phyloP scores from a whole-genome alignment of 2,329 filamentous ascomycete genomes.

The Penicillium nordicum region DNA sequence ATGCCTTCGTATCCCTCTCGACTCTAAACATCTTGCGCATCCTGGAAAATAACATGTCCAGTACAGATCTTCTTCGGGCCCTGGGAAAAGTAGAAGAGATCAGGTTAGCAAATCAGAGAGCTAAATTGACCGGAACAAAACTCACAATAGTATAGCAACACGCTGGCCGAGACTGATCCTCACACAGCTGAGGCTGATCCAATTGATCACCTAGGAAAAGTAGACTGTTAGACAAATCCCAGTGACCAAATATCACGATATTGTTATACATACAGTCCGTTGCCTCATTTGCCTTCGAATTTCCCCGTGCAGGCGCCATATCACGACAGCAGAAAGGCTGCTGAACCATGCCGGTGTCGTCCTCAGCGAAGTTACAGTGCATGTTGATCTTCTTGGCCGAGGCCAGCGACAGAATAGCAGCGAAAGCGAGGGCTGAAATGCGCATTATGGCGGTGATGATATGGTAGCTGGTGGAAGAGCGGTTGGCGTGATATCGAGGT shows the following conservation, averaged over 20 bases:
- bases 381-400: conserved; percentile 24
- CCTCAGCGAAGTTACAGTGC: conserved; percentile 27
- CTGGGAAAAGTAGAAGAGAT: conserved; percentile 10
- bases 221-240: conserved; percentile 8
- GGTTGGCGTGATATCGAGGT: background rate
- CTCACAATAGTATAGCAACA: conserved; percentile 34
- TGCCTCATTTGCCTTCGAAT: conserved; percentile 21
- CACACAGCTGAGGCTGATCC: conserved; percentile 22
- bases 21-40: conserved; percentile 16
- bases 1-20: background rate
- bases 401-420: conserved; percentile 17
- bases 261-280: conserved; percentile 22
- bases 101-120: background rate
- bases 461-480: background rate
- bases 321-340: conserved; percentile 31
- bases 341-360: conserved; percentile 28
- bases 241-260: background rate
- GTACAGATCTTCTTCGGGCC: conserved; percentile 29
- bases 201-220: conserved; percentile 15
- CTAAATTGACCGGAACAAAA: background rate
- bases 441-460: conserved; percentile 16
- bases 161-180: conserved; percentile 26
- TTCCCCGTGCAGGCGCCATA: conserved; percentile 17
- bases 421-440: conserved; percentile 13
- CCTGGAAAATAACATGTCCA: conserved; percentile 23